Evolutionary conservation across 768 basidiomycete species (phyloP), one percentile per base, ranked within the genome.

Genomic region (Peribolospora baueri): DNA sequence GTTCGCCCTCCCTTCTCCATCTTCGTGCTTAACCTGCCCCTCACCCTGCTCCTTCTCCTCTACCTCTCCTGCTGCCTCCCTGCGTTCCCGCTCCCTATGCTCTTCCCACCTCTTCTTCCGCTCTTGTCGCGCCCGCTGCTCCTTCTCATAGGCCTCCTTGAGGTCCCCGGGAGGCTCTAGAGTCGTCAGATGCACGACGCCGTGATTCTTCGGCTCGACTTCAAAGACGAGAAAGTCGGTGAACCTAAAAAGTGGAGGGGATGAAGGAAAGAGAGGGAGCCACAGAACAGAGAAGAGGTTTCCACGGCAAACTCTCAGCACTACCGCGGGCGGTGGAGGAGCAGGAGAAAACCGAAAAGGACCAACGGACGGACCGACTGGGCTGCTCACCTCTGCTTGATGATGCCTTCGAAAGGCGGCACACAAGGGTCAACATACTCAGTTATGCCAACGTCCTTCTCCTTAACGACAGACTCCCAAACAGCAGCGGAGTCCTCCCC

Each of bases 201-300:
- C 80, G 59, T 82, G 76, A 48, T 80, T 75, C 59, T 84, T 79
- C 57, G 78, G 74, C 63, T 83, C 79, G 41, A 98, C 80, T 69
- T 98, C 93, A 62, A 75, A 82, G 14, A 98, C 93, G 62, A 97
- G 62, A 65, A 98, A 98, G 68, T 98, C 93, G 46, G 91, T 91
- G 67, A 97, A 97, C 63, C 90, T 93, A 63, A 38, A 38, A 25
- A 25, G 25, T 25, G 25, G 25, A 25, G 25, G 25, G 25, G 25
- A 1, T 25, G 25, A 49, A 13, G 14, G 37, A 25, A 14, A 36
- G 42, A 53, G 9, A 25, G 5, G 42, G 13, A 42, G 8, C 9
- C 9, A 8, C 25, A 2, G 9, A 45, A 11, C 36, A 13, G 25
- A 54, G 13, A 5, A 48, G n/a, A 25, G 7, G 39, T 10, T 6